These are phyloP conservation scores for Zygotorulaspora chibaensis DNA, from an alignment of 805 yeast genomes.

Conservation along the genomic window DNA sequence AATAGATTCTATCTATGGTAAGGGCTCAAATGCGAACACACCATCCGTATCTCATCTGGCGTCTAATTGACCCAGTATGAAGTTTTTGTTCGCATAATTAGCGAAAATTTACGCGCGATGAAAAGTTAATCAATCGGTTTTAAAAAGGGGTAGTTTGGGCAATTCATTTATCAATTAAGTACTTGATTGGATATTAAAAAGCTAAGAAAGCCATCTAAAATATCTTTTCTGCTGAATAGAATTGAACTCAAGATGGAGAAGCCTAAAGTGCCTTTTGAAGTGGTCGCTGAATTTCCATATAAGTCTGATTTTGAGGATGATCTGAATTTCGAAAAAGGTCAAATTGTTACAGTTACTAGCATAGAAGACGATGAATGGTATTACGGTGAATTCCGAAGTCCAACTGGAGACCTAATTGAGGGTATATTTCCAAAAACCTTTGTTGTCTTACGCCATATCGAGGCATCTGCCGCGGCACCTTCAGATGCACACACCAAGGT, in stretches of 20 bases:
- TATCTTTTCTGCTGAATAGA: too few relatives aligned
- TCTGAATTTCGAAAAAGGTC: conserved; percentile 63
- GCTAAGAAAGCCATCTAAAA: too few relatives aligned
- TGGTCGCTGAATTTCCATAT: conserved; percentile 65
- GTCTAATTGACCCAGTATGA: neutral
- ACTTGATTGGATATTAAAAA: too few relatives aligned
- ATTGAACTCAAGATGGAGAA: conserved; percentile 26
- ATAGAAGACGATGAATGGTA: conserved; percentile 93
- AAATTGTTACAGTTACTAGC: conserved; percentile 66
- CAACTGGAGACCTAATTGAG: conserved; percentile 39
- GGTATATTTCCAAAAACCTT: conserved; percentile 90
- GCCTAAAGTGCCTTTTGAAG: conserved; percentile 54
- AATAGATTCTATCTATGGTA: too few relatives aligned
- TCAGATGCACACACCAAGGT: neutral
- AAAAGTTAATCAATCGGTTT: neutral
- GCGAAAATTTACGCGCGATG: neutral
- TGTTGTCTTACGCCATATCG: conserved; percentile 45
- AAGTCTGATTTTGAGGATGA: conserved; percentile 77
- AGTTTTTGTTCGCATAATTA: neutral
- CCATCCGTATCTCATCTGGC: neutral
- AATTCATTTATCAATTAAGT: neutral
- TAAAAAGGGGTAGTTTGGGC: conserved; percentile 1
- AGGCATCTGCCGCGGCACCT: neutral
- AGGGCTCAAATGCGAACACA: neutral
- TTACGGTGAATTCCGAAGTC: conserved; percentile 54